These are phyloP conservation scores for Hypoxylon crocopeplum DNA, from an alignment of 495 filamentous ascomycete genomes.

Conservation along the genomic window DNA sequence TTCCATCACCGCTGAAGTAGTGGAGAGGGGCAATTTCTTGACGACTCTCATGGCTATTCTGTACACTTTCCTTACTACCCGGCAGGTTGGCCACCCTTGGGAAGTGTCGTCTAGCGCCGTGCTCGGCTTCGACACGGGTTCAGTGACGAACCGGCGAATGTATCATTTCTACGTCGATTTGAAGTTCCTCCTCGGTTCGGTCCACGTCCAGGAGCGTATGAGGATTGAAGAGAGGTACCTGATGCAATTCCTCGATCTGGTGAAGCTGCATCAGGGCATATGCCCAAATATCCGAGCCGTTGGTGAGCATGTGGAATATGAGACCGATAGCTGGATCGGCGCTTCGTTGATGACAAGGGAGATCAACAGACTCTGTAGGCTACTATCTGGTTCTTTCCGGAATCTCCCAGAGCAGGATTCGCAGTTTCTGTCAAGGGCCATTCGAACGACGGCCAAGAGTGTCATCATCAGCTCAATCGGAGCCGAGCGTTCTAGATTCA, in stretches of 20 bases:
- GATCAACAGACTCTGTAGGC: conserved; percentile 88
- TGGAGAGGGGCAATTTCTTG: conserved; percentile 94
- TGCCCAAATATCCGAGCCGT: conserved; percentile 92
- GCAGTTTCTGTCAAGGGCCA: conserved; percentile 70
- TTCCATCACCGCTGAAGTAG: conserved; percentile 92
- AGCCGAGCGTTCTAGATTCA: conserved; percentile 84
- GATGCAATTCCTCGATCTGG: conserved; percentile 92
- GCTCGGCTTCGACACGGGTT: conserved; percentile 89
- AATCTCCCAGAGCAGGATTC: conserved; percentile 66
- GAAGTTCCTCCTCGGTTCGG: conserved; percentile 84
- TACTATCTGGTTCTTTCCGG: conserved; percentile 85
- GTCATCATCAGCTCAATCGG: conserved; percentile 87
- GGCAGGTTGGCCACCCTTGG: conserved; percentile 91
- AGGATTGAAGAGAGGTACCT: conserved; percentile 84
- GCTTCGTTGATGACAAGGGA: conserved; percentile 93
- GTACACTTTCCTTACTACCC: conserved; percentile 94
- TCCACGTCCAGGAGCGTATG: conserved; percentile 83
- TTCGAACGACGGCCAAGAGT: conserved; percentile 76
- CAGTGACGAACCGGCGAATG: conserved; percentile 91
- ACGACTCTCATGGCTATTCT: conserved; percentile 94
- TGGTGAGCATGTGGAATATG: conserved; percentile 96
- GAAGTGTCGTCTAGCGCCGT: conserved; percentile 84
- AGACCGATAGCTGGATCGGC: conserved; percentile 97
- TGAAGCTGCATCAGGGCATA: conserved; percentile 94
- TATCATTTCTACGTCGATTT: conserved; percentile 97